Evolutionary conservation across 2,329 filamentous ascomycete genomes (phyloP), one percentile per base, ranked within the genome.

Genomic region (Purpureocillium takamizusanense): DNA sequence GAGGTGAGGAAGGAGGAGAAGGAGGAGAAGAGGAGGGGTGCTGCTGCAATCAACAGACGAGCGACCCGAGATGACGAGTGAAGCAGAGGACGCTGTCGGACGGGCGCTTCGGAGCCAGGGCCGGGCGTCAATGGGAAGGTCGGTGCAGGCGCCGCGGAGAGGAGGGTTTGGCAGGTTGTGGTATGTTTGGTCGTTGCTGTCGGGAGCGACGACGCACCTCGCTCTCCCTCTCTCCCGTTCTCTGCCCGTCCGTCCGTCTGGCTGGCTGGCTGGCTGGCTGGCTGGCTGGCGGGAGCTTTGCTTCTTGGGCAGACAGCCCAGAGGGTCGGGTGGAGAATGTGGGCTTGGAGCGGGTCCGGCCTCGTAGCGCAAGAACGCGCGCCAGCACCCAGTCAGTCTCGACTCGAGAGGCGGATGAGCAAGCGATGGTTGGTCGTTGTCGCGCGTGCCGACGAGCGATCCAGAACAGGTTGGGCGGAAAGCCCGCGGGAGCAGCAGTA

Each of bases 111-210:
- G 21, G 21, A 25, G 21, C 10, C 36, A 31, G 35, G 27, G 40
- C 35, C 42, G 35, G 10, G 30, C 21, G 42, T 42, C 37, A 38
- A 44, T 35, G 17, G 29, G 18, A 16, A 33, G 31, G 21, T 25
- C 14, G 36, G 39, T 32, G 31, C 30, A 33, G 14, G 36, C 27
- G 40, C 32, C 18, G 29, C 31, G 42, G 35, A 36, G 16, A 36
- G 30, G 29, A 38, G 42, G 40, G 40, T 40, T 36, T 42, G 40
- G 33, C 16, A 28, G 25, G 34, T 14, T 29, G 34, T 25, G 21
- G 21, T 25, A 25, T 25, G 21, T 25, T 25, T 25, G 21, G 21
- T 25, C 21, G 21, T 25, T 10, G 21, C 21, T 25, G 21, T 25
- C 21, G 21, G 21, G 21, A 25, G 10, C 21, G 21, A 25, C 21